phyloP scores from a whole-genome alignment of 768 basidiomycete genomes.

The Tremella fuciformis region DNA sequence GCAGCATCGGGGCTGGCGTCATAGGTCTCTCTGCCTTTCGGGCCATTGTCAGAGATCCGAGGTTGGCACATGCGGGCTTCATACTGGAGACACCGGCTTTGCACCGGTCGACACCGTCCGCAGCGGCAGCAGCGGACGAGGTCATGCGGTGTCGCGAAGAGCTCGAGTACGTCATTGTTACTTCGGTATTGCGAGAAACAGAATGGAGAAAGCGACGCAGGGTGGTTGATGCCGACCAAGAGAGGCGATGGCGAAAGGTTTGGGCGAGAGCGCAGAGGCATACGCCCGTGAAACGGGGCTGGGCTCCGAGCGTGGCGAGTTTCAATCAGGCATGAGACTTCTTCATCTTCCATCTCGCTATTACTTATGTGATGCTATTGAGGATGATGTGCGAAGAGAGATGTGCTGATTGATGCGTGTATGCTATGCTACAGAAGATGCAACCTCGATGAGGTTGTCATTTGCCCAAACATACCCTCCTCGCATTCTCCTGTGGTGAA shows the following conservation, averaged over 20 bases:
- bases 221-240: not conserved
- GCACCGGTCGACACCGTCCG: not conserved
- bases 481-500: too few relatives aligned
- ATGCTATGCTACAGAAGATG: too few relatives aligned
- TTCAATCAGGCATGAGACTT: too few relatives aligned
- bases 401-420: too few relatives aligned
- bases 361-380: too few relatives aligned
- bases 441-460: too few relatives aligned
- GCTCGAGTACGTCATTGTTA: not conserved
- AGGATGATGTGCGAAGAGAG: too few relatives aligned
- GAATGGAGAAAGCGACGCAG: conserved; percentile 1
- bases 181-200: not conserved
- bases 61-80: not conserved
- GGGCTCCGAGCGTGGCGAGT: too few relatives aligned
- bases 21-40: conserved; percentile 1
- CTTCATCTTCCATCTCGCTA: too few relatives aligned
- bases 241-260: not conserved
- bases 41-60: not conserved
- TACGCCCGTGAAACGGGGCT: too few relatives aligned
- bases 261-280: too few relatives aligned
- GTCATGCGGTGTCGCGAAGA: conserved; percentile 3
- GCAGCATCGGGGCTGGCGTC: not conserved
- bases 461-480: too few relatives aligned
- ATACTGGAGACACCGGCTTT: not conserved
- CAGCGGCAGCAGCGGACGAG: not conserved